phyloP scores from a whole-genome alignment of 2,329 filamentous ascomycete genomes.

The Ophiostoma angusticollis region DNA sequence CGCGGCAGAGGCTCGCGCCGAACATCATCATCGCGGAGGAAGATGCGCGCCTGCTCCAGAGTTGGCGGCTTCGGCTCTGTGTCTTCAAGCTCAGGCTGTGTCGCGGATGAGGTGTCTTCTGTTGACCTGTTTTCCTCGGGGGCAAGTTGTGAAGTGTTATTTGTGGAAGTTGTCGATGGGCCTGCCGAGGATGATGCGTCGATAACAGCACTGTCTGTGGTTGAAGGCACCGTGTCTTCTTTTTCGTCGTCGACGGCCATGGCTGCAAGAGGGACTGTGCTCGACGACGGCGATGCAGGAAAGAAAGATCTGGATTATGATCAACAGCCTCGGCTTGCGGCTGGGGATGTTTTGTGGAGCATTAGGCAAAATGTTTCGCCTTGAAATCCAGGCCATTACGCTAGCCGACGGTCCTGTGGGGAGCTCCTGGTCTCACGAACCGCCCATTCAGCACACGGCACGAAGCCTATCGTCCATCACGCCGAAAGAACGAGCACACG shows the following conservation, averaged over 20 bases:
- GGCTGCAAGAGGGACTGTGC: too few species aligned
- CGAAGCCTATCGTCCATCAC: too few species aligned
- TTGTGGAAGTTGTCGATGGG: too few species aligned
- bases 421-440: too few species aligned
- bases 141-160: too few species aligned
- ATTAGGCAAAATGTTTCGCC: too few species aligned
- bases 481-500: too few species aligned
- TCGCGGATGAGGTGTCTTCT: not conserved
- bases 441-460: too few species aligned
- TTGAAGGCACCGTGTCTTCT: not conserved
- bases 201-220: too few species aligned
- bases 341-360: constrained; percentile 1
- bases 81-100: not conserved
- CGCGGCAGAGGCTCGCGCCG: constrained; percentile 54
- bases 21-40: constrained; percentile 64
- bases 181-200: too few species aligned
- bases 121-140: not conserved
- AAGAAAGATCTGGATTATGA: not conserved
- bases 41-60: constrained; percentile 58
- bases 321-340: constrained; percentile 11
- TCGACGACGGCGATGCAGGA: not conserved
- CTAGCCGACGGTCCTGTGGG: too few species aligned
- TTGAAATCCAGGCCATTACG: too few species aligned
- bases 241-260: constrained; percentile 7
- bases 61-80: constrained; percentile 11